Evolutionary conservation across 495 filamentous ascomycete genomes (phyloP).

Genomic region (Annulohypoxylon moriforme): DNA sequence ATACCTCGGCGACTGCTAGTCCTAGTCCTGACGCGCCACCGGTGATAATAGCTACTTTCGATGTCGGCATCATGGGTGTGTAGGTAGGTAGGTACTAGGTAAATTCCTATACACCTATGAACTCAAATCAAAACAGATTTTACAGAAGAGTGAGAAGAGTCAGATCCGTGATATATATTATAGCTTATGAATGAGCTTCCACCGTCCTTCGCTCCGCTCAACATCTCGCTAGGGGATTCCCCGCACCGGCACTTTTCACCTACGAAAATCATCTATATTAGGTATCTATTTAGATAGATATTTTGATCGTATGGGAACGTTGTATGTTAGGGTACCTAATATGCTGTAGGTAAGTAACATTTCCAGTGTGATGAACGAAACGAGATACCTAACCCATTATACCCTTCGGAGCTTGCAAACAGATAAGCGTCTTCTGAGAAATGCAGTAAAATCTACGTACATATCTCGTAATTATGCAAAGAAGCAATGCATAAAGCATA

Average conservation of each 20-base stretch:
- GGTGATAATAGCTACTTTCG: slow-evolving; percentile 38
- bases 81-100: background rate
- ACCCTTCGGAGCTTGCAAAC: no score
- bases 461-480: background rate
- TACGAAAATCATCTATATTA: no score
- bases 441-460: no score
- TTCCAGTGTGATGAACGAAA: no score
- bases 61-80: slow-evolving; percentile 17
- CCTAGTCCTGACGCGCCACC: slow-evolving; percentile 41
- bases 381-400: no score
- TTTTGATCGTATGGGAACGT: background rate
- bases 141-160: background rate
- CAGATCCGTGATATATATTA: background rate
- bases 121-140: background rate
- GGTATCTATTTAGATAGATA: no score
- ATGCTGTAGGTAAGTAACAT: no score
- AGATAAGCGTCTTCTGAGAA: no score
- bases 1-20: slow-evolving; percentile 24
- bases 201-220: background rate
- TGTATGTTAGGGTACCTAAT: background rate
- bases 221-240: slow-evolving; percentile 20
- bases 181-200: background rate
- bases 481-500: background rate
- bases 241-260: slow-evolving; percentile 40
- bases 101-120: no score